These are phyloP conservation scores for Begonia loranthoides DNA, from an alignment of 306 rosid species.

Conservation along the genomic window DNA sequence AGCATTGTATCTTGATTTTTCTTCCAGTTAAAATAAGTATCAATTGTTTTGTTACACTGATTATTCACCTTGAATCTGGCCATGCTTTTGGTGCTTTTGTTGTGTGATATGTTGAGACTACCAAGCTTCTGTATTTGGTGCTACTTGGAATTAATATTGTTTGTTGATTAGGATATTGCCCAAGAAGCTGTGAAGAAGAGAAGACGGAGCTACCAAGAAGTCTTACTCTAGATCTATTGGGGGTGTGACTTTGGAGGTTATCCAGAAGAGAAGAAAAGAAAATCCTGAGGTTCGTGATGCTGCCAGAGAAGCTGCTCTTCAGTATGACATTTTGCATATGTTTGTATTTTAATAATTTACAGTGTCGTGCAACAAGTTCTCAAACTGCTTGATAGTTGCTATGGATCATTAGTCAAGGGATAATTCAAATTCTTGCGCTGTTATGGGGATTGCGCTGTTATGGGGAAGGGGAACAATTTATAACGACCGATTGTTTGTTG, in stretches of 20 bases:
- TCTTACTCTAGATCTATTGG: neutral
- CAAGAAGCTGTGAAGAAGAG: neutral
- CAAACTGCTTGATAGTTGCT: no score
- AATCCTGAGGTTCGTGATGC: conserved; percentile 3
- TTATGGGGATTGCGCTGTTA: no score
- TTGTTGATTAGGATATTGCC: neutral
- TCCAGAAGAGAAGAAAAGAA: neutral
- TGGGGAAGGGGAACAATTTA: no score
- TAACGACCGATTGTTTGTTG: neutral
- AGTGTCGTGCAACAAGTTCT: neutral
- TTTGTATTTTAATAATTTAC: neutral
- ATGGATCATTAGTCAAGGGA: no score
- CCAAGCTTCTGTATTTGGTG: no score
- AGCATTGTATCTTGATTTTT: neutral
- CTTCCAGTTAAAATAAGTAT: neutral
- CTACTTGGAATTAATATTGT: neutral
- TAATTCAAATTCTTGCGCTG: no score
- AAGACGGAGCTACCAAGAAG: neutral
- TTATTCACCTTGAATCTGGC: no score
- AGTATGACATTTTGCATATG: neutral
- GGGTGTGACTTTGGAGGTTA: neutral
- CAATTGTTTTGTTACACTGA: neutral
- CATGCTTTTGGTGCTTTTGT: no score
- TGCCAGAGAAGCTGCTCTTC: conserved; percentile 1
- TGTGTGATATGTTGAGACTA: no score